phyloP scores from a whole-genome alignment of 371 early-diverging fungal genomes.

The Mucor plumbeus region DNA sequence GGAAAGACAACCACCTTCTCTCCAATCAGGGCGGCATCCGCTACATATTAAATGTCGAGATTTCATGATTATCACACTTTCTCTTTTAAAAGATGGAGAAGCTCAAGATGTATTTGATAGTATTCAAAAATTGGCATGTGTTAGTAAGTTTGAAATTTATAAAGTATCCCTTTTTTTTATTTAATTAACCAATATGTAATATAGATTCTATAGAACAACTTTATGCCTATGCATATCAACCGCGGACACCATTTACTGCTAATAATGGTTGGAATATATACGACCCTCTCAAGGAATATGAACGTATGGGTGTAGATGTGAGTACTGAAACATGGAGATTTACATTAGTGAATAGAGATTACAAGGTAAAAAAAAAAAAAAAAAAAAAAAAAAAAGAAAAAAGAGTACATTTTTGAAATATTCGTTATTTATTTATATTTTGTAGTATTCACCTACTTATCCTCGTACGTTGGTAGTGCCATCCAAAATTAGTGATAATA shows the following conservation, averaged over 20 bases:
- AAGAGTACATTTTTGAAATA: neutral
- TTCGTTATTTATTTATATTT: neutral
- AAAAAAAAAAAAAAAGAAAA: too few relatives aligned
- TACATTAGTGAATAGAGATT: constrained; percentile 76
- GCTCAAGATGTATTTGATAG: constrained; percentile 81
- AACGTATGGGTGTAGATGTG: constrained; percentile 85
- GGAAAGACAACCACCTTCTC: constrained; percentile 64
- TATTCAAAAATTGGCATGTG: constrained; percentile 73
- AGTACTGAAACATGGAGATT: constrained; percentile 79
- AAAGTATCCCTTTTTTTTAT: neutral
- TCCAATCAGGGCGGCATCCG: constrained; percentile 58
- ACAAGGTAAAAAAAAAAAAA: constrained; percentile 53
- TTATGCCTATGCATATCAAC: constrained; percentile 83
- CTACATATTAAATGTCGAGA: constrained; percentile 78
- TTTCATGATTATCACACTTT: constrained; percentile 77
- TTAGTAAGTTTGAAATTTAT: constrained; percentile 47
- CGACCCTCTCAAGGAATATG: constrained; percentile 81
- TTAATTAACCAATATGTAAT: neutral
- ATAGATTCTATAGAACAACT: constrained; percentile 73
- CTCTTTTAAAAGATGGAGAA: constrained; percentile 70
- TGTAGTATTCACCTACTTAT: constrained; percentile 88
- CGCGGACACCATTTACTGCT: constrained; percentile 51
- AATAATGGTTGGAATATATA: constrained; percentile 77
- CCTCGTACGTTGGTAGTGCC: constrained; percentile 88
- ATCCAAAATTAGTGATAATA: constrained; percentile 86